Conservation (phyloP, 345 rosid species). For the Eucalyptus erythrocorys region DNA sequence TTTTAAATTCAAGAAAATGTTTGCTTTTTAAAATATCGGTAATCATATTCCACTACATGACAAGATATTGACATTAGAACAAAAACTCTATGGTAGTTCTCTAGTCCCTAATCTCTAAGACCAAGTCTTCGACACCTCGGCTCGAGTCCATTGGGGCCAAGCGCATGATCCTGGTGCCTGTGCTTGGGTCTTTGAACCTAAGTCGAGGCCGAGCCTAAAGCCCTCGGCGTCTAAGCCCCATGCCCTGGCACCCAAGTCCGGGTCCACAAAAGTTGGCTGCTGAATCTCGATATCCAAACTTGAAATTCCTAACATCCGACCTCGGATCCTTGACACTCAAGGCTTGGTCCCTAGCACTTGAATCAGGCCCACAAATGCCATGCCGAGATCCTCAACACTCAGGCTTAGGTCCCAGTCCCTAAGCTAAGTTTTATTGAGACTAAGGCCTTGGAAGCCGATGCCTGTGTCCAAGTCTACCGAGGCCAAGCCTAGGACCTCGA, state of each 20-base stretch:
- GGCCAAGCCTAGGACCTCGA: accelerated
- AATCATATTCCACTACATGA: too few relatives aligned
- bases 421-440: not conserved
- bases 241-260: accelerated
- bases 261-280: accelerated
- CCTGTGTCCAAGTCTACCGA: accelerated
- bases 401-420: accelerated
- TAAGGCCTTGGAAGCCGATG: not conserved
- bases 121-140: not conserved
- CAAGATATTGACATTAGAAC: too few relatives aligned
- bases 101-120: not conserved
- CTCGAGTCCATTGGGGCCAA: not conserved
- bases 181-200: not conserved
- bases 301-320: not conserved
- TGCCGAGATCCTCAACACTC: not conserved
- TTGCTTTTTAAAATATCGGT: too few relatives aligned
- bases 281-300: accelerated
- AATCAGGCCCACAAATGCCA: not conserved
- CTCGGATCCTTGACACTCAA: not conserved
- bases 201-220: not conserved
- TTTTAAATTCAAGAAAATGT: not conserved
- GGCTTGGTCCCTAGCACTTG: not conserved
- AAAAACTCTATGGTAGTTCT: not conserved
- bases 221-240: not conserved
- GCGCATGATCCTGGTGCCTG: not conserved